These are phyloP conservation scores for Codiaeum variegatum DNA, from an alignment of 441 rosid genomes.

Conservation along the genomic window DNA sequence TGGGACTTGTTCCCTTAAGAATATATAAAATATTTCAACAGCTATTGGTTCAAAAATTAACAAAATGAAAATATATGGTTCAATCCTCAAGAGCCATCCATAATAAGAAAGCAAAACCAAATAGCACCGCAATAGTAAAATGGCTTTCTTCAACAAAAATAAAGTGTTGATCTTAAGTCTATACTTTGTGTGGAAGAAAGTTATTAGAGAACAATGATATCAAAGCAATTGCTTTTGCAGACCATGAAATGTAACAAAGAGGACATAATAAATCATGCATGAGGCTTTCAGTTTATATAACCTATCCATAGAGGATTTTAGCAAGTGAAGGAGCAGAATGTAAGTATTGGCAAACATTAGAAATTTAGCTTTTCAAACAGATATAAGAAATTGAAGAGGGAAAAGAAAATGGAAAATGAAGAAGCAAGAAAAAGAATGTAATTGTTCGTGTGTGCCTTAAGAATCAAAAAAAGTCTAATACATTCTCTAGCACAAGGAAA, in stretches of 20 bases:
- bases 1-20: too few relatives aligned
- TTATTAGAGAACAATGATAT: neutral
- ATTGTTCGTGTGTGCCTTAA: too few relatives aligned
- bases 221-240: neutral
- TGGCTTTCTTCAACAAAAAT: neutral
- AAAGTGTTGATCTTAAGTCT: neutral
- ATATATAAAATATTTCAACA: too few relatives aligned
- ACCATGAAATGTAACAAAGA: neutral
- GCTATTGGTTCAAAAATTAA: neutral
- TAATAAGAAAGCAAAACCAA: neutral
- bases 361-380: slow-evolving; percentile 2
- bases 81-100: neutral
- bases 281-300: neutral
- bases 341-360: neutral
- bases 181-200: neutral
- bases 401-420: neutral
- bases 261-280: neutral
- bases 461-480: too few relatives aligned
- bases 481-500: too few relatives aligned
- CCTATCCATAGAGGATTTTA: neutral
- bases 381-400: neutral
- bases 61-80: neutral
- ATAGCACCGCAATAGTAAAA: neutral
- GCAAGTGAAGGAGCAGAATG: neutral
- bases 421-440: too few relatives aligned